Base-by-base conservation (phyloP, 164 flowering plant genomes). In the Magnolia changhungtana region DNA sequence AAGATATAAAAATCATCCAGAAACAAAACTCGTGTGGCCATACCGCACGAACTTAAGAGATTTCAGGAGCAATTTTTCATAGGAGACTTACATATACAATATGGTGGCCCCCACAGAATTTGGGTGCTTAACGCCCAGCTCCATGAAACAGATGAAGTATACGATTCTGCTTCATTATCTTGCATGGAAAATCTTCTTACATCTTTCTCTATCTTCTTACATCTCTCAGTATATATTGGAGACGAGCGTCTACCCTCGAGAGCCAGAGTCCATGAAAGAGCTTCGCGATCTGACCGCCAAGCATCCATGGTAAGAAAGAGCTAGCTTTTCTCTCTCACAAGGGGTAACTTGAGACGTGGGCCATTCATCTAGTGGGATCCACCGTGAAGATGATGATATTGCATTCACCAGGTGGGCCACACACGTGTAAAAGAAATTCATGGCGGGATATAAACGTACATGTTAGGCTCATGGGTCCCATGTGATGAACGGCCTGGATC, bases 191-290 rank as follows among this genome's bases (percentile, higher is more conserved):
- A n/a, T 21, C 7, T 8, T 49, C 21, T 50, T 9, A 7, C n/a
- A 4, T 21, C 14, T 69, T 18, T 31, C 67, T 69, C 4, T 21
- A 1, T 67, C 24, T 29, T 72, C 3, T 23, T 52, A 1, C 55
- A 7, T 75, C 69, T 61, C 10, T 49, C 67, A 90, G 94, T 90
- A 90, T 67, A 90, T 90, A 63, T 83, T 90, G 11, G 92, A 90
- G 69, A 90, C 94, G 2, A 90, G 94, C 75, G 94, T 90, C 63
- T 90, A 90, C 81, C 91, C 94, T 20, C 80, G 84, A 72, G 94
- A 90, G 77, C 91, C 89, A 0, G 87, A 85, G 20, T 65, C 79
- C 75, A 87, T 87, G 89, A 87, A 85, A 59, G 94, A 89, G 77
- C 90, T 90, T n/a, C 79, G 94, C 8, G 94, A 89, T 49, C 51